A percentile compares a stretch with the other conserved stretches of the same genome.
These are phyloP conservation scores for Dujonia santamariae DNA, from an alignment of 1,139 yeast species.

Conservation along the genomic window DNA sequence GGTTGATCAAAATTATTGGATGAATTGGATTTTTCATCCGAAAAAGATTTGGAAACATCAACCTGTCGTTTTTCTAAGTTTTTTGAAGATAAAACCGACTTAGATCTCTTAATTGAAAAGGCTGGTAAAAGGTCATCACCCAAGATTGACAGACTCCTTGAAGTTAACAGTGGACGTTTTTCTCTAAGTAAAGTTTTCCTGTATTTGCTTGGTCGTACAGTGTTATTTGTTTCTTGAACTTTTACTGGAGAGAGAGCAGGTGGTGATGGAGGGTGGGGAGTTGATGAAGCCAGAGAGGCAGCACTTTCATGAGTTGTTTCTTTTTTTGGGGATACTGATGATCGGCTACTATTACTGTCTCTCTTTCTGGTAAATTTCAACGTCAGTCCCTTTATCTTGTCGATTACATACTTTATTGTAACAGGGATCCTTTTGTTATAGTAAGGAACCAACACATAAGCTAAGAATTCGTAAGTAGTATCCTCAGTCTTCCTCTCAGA, in stretches of 20 bases:
- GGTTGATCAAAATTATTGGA: constrained; percentile 1
- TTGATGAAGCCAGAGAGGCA: neutral
- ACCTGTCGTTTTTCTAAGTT: constrained; percentile 45
- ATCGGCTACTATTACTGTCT: neutral
- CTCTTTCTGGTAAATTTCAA: constrained; percentile 22
- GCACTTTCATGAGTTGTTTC: neutral
- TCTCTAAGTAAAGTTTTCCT: constrained; percentile 2
- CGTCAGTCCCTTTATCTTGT: constrained; percentile 48
- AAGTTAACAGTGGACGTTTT: constrained; percentile 1
- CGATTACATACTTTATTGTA: constrained; percentile 44
- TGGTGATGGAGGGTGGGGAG: neutral
- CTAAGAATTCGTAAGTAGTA: constrained; percentile 48
- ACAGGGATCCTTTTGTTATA: constrained; percentile 48
- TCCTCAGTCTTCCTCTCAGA: constrained; percentile 28
- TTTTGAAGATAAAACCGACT: constrained; percentile 37
- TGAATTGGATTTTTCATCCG: constrained; percentile 6
- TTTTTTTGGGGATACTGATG: constrained; percentile 17
- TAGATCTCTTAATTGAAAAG: constrained; percentile 36
- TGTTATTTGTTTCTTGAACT: neutral
- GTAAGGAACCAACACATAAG: constrained; percentile 53
- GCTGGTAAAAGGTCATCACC: constrained; percentile 28
- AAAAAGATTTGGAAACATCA: constrained; percentile 31
- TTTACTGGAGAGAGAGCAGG: neutral
- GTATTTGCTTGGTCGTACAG: constrained; percentile 1
- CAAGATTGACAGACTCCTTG: constrained; percentile 1